These are phyloP conservation scores for Comarum palustre DNA, from an alignment of 306 rosid genomes.

Conservation along the genomic window DNA sequence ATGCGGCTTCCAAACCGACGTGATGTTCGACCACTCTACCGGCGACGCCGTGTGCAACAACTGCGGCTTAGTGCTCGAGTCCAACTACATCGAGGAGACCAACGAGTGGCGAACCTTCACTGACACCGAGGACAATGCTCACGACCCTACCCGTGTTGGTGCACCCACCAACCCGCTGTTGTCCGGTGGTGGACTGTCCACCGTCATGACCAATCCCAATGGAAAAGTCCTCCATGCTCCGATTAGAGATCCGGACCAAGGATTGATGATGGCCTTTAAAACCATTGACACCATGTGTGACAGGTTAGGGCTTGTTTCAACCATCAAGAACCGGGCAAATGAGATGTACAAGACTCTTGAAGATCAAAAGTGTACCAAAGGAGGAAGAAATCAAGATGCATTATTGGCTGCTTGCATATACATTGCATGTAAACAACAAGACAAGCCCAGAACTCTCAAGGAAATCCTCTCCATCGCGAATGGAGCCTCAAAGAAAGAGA, in stretches of 20 bases:
- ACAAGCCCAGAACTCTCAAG: constrained; percentile 92
- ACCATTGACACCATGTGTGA: constrained; percentile 94
- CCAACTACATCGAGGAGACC: constrained; percentile 85
- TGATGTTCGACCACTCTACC: constrained; percentile 81
- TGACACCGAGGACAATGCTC: constrained; percentile 47
- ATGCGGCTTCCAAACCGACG: constrained; percentile 82
- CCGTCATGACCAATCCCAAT: constrained; percentile 78
- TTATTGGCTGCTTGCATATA: constrained; percentile 93
- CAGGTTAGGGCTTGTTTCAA: constrained; percentile 92
- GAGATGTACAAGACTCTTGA: constrained; percentile 89
- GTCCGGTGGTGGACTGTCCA: constrained; percentile 75
- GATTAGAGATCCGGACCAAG: constrained; percentile 62
- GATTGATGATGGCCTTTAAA: constrained; percentile 68
- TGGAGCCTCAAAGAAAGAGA: constrained; percentile 94
- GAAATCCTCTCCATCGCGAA: constrained; percentile 94
- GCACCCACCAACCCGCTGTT: constrained; percentile 78
- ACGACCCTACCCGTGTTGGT: constrained; percentile 90
- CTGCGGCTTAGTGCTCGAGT: constrained; percentile 84
- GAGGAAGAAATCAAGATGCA: constrained; percentile 96
- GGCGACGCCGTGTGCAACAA: constrained; percentile 84
- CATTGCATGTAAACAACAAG: constrained; percentile 95
- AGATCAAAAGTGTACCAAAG: constrained; percentile 85
- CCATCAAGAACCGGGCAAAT: constrained; percentile 95
- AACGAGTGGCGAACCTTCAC: constrained; percentile 92
- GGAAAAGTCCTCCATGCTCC: constrained; percentile 79